These are phyloP conservation scores for Rhododendron simsii DNA, from an alignment of 148 eudicot species.

Conservation along the genomic window DNA sequence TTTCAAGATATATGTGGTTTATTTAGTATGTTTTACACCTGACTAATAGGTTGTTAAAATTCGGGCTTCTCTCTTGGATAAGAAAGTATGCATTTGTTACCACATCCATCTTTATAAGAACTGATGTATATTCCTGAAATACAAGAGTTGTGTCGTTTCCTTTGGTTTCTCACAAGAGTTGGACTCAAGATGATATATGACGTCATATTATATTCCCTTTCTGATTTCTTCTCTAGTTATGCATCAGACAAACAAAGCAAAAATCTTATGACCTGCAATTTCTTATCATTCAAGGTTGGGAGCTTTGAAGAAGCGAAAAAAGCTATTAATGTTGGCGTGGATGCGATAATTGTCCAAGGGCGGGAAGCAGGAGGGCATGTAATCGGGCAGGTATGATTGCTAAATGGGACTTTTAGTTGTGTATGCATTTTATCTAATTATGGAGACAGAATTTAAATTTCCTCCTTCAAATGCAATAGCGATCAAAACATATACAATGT, in stretches of 20 bases:
- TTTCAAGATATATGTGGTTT: neutral
- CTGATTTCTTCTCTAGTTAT: neutral
- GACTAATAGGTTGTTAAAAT: neutral
- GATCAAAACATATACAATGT: neutral
- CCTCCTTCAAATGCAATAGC: neutral
- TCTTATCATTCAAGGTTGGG: constrained; percentile 52
- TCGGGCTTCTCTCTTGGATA: neutral
- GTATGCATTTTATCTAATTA: neutral
- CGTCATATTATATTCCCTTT: neutral
- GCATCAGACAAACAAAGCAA: neutral
- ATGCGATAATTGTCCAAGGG: constrained; percentile 92
- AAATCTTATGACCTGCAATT: neutral
- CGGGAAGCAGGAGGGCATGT: constrained; percentile 96
- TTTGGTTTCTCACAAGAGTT: neutral
- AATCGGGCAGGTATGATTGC: constrained; percentile 66
- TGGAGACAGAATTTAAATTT: neutral
- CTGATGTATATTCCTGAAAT: neutral
- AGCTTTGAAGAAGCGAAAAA: constrained; percentile 64
- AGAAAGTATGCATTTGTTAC: constrained; percentile 1
- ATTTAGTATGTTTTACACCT: neutral
- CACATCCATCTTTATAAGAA: neutral
- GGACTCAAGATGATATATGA: neutral
- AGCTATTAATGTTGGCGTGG: constrained; percentile 68
- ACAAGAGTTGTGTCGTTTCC: neutral
- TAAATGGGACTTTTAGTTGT: neutral